A percentile compares a stretch with the other conserved stretches of the same genome.
These are phyloP conservation scores for Aspergillus brasiliensis DNA, from an alignment of 2,329 filamentous ascomycete genomes.

Conservation along the genomic window DNA sequence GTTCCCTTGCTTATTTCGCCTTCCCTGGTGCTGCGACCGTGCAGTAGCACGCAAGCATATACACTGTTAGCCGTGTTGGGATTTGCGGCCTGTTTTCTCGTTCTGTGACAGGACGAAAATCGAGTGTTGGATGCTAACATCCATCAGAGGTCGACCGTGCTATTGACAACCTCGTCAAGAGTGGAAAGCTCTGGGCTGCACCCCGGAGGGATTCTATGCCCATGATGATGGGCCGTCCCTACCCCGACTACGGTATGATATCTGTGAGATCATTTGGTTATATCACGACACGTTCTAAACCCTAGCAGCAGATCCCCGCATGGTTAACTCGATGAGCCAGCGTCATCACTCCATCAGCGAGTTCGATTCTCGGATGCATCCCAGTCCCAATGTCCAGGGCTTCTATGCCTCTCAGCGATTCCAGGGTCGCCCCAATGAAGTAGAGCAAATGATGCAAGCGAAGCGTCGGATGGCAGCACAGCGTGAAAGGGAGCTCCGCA, in stretches of 20 bases:
- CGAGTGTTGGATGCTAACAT: slow-evolving; percentile 29
- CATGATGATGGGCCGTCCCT: slow-evolving; percentile 61
- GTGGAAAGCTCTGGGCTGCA: slow-evolving; percentile 82
- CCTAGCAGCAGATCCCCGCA: slow-evolving; percentile 65
- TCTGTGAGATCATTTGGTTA: slow-evolving; percentile 23
- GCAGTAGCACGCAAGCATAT: not conserved
- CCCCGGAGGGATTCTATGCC: slow-evolving; percentile 79
- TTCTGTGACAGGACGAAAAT: not conserved
- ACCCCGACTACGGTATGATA: slow-evolving; percentile 62
- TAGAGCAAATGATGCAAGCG: slow-evolving; percentile 98
- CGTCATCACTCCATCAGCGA: slow-evolving; percentile 85
- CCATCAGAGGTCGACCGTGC: slow-evolving; percentile 87
- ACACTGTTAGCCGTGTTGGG: not conserved
- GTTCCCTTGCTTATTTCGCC: not conserved
- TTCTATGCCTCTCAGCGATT: slow-evolving; percentile 95
- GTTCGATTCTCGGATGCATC: slow-evolving; percentile 75
- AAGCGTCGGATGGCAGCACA: slow-evolving; percentile 99
- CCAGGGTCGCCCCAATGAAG: slow-evolving; percentile 83
- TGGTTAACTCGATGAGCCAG: slow-evolving; percentile 62
- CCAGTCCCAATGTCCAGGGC: slow-evolving; percentile 79
- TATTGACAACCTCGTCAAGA: slow-evolving; percentile 93
- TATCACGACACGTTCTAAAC: slow-evolving; percentile 29
- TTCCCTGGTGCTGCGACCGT: not conserved
- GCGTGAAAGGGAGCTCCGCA: slow-evolving; percentile 97
- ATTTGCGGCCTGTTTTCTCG: not conserved